Evolutionary conservation across 2,329 filamentous ascomycete species (phyloP), one percentile per base, ranked within the genome.

Genomic region (Cytospora schulzeri): DNA sequence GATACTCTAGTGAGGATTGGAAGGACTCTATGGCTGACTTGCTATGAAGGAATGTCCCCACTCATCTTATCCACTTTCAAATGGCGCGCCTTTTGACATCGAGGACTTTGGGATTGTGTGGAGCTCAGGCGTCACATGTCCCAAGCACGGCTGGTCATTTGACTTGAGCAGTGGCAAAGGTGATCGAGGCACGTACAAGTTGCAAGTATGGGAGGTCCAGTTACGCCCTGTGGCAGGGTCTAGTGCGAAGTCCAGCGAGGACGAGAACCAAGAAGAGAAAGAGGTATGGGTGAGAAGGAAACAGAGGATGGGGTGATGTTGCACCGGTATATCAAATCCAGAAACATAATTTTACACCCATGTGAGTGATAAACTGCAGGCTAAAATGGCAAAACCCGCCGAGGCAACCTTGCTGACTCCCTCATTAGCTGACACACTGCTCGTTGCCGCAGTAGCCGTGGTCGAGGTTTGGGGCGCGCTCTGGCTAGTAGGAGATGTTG

Each of bases 271-370:
- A 1, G 57, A 52, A 6, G 24, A 53, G 45, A 41, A 41, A 41
- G 65, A 67, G n/a, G 60, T 67, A 15, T 67, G 65, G 65, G 63
- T 65, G 28, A 62, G 63, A 33, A 67, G 65, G 48, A 67, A 67
- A 45, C 65, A 60, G 17, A 62, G 65, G 22, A 60, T 64, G 22
- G 65, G 65, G n/a, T 66, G 19, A 53, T 9, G 2, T n/a, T 17
- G 15, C 24, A 26, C 31, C 4, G 5, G 17, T 4, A 3, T 29
- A 14, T 15, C 11, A 7, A 29, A 22, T 48, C 6, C 22, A 12
- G 45, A 7, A 14, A 48, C 9, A 48, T 14, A 24, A n/a, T 12
- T 4, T 22, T 12, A 48, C 9, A 48, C n/a, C 45, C 8, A 12
- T 48, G 45, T 48, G 9, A 48, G n/a, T 24, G 45, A 48, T 6